Base-by-base conservation (phyloP, 208 protist species). In the Blastocrithidia nonstop region DNA sequence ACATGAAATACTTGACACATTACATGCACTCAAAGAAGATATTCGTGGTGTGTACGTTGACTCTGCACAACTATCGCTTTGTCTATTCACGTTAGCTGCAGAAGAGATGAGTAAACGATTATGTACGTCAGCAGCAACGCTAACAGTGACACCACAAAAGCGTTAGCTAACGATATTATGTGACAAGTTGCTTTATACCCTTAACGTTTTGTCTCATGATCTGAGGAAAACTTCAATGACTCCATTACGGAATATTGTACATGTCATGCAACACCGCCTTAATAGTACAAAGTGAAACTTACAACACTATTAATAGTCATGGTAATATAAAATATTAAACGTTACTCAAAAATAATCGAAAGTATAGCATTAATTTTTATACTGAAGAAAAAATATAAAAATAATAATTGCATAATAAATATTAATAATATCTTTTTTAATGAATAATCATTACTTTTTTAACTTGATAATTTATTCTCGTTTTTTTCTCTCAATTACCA, bases 51-150 rank as follows among this genome's bases (percentile, higher is more conserved):
- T 71, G 17, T 72, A 82, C 40, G 28, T 79, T 6, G 71, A 81
- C 7, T 71, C 51, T 28, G 60, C 71, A 24, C 71, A 87, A 42
- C 55, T 87, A 5, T 61, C 77, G 9, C 57, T 78, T 23, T 53
- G 16, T 7, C 71, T 81, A 17, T 82, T 83, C 58, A 46, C 48
- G 4, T 22, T 61, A 6, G 61, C 50, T 1, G 55, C 66, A 35
- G 43, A 71, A 16, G 66, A 71, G 31, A 26, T 71, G 13, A 22
- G 54, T 4, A 46, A 1, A 19, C 27, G 2, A 13, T 22, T 1
- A 41, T 53, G 0, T 42, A 40, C 2, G 52, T 51, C 6, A 17
- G 59, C 4, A 50, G 50, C 27, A 53, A 44, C 54, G 71, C 49
- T n/a, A 22, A 25, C 44, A n/a, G 20, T 24, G 11, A 56, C 62